These are phyloP conservation scores for Phytomonas francai DNA, from an alignment of 208 protist genomes.

Conservation along the genomic window DNA sequence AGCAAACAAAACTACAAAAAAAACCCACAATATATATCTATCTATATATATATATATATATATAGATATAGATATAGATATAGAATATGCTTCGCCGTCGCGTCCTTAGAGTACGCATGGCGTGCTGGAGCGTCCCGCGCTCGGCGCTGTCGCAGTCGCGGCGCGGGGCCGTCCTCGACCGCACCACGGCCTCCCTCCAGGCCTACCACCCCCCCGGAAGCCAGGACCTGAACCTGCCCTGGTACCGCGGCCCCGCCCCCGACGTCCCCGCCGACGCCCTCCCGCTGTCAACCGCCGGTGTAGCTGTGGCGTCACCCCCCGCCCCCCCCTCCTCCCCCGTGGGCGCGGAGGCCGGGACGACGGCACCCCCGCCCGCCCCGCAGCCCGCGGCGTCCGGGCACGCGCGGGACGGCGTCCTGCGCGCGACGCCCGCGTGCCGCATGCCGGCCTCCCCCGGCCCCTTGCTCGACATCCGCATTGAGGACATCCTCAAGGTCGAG, in stretches of 20 bases:
- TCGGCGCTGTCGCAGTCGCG: background rate
- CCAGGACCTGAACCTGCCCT: constrained; percentile 39
- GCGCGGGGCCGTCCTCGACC: background rate
- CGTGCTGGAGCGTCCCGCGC: background rate
- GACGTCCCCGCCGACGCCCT: background rate
- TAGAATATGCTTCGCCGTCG: constrained; percentile 3
- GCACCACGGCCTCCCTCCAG: constrained; percentile 10
- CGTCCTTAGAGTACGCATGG: background rate
- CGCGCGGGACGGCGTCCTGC: constrained; percentile 16
- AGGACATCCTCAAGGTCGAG: constrained; percentile 60
- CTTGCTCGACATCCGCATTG: constrained; percentile 58
- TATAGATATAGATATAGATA: constrained; percentile 7
- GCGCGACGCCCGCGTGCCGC: constrained; percentile 18
- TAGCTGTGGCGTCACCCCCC: background rate
- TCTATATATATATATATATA: background rate
- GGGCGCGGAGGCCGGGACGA: background rate
- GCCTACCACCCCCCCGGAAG: constrained; percentile 56
- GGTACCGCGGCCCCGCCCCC: constrained; percentile 23
- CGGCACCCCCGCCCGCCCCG: background rate
- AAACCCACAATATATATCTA: too few relatives aligned
- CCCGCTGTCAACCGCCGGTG: background rate
- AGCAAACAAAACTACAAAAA: constrained; percentile 7
- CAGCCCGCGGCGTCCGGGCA: background rate
- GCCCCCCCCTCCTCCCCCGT: constrained; percentile 3
- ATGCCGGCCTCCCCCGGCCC: constrained; percentile 20